Evolutionary conservation across 2,329 filamentous ascomycete genomes (phyloP).

Genomic region (Orbilia oligospora): DNA sequence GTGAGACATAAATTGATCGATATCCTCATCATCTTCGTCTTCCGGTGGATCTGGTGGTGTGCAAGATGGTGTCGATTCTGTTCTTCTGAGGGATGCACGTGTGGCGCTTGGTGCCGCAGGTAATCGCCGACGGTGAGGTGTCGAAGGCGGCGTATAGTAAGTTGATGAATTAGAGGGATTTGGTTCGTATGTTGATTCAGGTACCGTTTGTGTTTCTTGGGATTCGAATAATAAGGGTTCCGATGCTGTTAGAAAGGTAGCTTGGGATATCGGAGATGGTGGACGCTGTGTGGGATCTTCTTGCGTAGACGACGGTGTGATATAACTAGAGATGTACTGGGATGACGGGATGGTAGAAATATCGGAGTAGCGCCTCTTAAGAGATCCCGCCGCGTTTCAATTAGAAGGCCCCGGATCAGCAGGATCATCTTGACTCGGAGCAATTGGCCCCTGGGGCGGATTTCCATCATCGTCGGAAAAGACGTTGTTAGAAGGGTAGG

Average conservation of each 20-base stretch:
- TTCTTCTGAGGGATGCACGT: slow-evolving; percentile 43
- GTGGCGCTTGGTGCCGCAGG: slow-evolving; percentile 40
- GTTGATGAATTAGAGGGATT: slow-evolving; percentile 23
- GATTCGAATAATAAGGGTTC: slow-evolving; percentile 3
- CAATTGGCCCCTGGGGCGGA: too few relatives aligned
- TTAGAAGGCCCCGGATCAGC: slow-evolving; percentile 48
- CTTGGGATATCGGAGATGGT: neutral
- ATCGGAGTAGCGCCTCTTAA: slow-evolving; percentile 59
- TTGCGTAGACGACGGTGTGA: slow-evolving; percentile 44
- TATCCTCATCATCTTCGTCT: slow-evolving; percentile 31
- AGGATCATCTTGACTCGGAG: neutral
- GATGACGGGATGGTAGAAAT: slow-evolving; percentile 47
- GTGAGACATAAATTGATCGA: slow-evolving; percentile 34
- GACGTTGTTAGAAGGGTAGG: neutral
- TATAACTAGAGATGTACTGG: slow-evolving; percentile 38
- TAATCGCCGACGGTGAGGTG: slow-evolving; percentile 47
- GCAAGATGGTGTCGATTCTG: slow-evolving; percentile 55
- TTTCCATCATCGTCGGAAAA: slow-evolving; percentile 18
- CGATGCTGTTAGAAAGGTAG: neutral
- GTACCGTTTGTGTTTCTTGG: slow-evolving; percentile 6
- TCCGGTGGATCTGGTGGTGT: slow-evolving; percentile 41
- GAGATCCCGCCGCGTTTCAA: slow-evolving; percentile 59
- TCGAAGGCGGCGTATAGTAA: slow-evolving; percentile 36
- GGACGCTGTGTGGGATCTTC: slow-evolving; percentile 32
- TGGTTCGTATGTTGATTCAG: slow-evolving; percentile 19